Conservation (phyloP, 2,329 filamentous ascomycete genomes). For the Calonectria fujianensis region DNA sequence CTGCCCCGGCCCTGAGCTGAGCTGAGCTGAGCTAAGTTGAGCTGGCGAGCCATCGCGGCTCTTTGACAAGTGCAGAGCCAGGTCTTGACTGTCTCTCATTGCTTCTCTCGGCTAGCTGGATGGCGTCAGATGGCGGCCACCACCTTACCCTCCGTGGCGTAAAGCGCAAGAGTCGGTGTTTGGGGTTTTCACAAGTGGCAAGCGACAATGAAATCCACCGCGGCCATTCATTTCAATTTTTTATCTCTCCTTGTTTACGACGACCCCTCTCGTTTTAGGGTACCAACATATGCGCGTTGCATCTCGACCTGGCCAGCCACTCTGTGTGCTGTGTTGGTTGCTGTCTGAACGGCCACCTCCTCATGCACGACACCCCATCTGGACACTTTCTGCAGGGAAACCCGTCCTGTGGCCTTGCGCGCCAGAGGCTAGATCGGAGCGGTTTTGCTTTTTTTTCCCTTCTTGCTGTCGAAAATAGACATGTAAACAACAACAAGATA, state of each 20-base stretch:
- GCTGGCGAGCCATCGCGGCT: not conserved
- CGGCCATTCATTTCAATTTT: slow-evolving; percentile 10
- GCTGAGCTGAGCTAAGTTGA: slow-evolving; percentile 1
- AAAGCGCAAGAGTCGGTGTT: slow-evolving; percentile 41
- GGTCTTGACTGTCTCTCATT: not conserved
- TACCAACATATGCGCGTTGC: not conserved
- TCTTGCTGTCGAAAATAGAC: slow-evolving; percentile 15
- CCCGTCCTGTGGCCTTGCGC: not conserved
- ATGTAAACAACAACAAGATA: slow-evolving; percentile 15
- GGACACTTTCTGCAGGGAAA: slow-evolving; percentile 22
- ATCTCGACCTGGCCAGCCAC: slow-evolving; percentile 18
- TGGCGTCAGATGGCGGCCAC: slow-evolving; percentile 35
- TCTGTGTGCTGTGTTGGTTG: slow-evolving; percentile 12
- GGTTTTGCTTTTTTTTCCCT: slow-evolving; percentile 19
- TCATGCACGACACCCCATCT: slow-evolving; percentile 31
- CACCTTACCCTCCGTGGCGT: slow-evolving; percentile 39
- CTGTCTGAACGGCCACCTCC: slow-evolving; percentile 20
- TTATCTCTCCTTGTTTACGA: not conserved
- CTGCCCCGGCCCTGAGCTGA: not conserved
- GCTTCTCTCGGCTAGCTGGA: slow-evolving; percentile 39
- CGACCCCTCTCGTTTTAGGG: not conserved
- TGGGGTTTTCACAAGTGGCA: slow-evolving; percentile 28
- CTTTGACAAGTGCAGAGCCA: not conserved
- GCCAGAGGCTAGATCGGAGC: slow-evolving; percentile 2
- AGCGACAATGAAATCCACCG: slow-evolving; percentile 35